Evolutionary conservation across 2,329 filamentous ascomycete species (phyloP).

Genomic region (Cladosporium oxysporum): DNA sequence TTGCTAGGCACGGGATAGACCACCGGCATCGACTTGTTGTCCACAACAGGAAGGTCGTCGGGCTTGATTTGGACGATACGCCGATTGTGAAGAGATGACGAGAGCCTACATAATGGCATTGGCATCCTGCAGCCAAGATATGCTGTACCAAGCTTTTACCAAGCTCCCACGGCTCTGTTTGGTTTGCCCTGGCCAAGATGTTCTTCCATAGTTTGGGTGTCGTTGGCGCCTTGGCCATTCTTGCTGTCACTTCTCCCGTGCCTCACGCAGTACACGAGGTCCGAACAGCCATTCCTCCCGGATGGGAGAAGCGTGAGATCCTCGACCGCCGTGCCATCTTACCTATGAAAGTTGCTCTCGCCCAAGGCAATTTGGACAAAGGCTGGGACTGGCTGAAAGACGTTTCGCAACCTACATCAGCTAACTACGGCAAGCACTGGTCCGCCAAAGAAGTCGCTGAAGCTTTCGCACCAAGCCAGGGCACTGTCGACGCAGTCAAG

Average conservation of each 20-base stretch:
- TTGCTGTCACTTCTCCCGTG: conserved; percentile 24
- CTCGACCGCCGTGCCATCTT: conserved; percentile 34
- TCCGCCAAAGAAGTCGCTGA: conserved; percentile 45
- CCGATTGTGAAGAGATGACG: neutral
- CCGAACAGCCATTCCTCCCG: conserved; percentile 28
- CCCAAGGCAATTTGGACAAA: conserved; percentile 37
- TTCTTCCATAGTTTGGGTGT: conserved; percentile 21
- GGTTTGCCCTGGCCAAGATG: neutral
- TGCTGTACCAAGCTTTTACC: conserved; percentile 2
- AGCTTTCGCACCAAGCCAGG: conserved; percentile 43
- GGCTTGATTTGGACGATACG: neutral
- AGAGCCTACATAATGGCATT: conserved; percentile 1
- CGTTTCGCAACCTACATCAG: conserved; percentile 44
- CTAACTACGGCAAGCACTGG: conserved; percentile 47
- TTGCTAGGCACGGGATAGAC: neutral
- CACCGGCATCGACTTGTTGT: neutral
- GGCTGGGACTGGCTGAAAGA: conserved; percentile 35
- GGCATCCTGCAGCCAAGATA: neutral
- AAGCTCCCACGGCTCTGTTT: neutral
- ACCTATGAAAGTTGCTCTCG: conserved; percentile 37
- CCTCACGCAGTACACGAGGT: conserved; percentile 34
- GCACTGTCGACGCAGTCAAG: conserved; percentile 53
- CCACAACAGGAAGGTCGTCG: neutral
- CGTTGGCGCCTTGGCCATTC: conserved; percentile 27
- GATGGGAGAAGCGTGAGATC: conserved; percentile 31